phyloP scores from a whole-genome alignment of 768 basidiomycete species.

The Boletus huronensis region DNA sequence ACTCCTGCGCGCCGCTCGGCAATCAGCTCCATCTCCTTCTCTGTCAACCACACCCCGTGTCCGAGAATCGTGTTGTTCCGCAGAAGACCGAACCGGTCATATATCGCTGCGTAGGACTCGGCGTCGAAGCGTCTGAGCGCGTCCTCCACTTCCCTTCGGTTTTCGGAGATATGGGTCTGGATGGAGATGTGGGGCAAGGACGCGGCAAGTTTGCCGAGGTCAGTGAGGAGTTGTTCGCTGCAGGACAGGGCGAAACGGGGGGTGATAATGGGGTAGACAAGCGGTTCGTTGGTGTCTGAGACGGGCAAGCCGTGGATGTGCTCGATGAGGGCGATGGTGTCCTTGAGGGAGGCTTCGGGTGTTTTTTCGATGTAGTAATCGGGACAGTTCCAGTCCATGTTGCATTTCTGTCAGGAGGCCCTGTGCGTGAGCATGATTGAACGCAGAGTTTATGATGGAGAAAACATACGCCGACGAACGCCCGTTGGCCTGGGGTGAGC shows the following conservation, averaged over 20 bases:
- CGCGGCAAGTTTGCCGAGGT: slow-evolving; percentile 55
- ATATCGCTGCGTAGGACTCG: slow-evolving; percentile 70
- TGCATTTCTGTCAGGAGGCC: slow-evolving; percentile 22
- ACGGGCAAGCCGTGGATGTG: slow-evolving; percentile 58
- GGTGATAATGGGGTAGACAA: slow-evolving; percentile 86
- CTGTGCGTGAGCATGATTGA: slow-evolving; percentile 7
- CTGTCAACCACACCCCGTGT: slow-evolving; percentile 76
- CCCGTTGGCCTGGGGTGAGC: slow-evolving; percentile 64
- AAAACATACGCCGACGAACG: slow-evolving; percentile 70
- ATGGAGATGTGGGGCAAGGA: slow-evolving; percentile 60
- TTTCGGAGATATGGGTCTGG: slow-evolving; percentile 92
- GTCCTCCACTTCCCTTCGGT: slow-evolving; percentile 60
- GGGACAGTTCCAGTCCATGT: slow-evolving; percentile 59
- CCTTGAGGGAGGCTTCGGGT: slow-evolving; percentile 47
- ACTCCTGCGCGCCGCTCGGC: slow-evolving; percentile 63
- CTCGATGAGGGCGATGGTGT: slow-evolving; percentile 60
- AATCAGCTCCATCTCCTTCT: slow-evolving; percentile 69
- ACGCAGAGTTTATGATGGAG: not conserved
- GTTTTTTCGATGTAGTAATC: slow-evolving; percentile 62
- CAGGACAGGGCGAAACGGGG: slow-evolving; percentile 93
- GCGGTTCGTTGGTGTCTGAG: slow-evolving; percentile 37
- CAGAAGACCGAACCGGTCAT: slow-evolving; percentile 72
- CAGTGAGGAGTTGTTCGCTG: slow-evolving; percentile 56
- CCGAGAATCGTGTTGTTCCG: slow-evolving; percentile 77
- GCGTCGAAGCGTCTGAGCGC: slow-evolving; percentile 66